These are phyloP conservation scores for Elymus sibiricus DNA, from an alignment of 176 grass and related monocot genomes.

Conservation along the genomic window DNA sequence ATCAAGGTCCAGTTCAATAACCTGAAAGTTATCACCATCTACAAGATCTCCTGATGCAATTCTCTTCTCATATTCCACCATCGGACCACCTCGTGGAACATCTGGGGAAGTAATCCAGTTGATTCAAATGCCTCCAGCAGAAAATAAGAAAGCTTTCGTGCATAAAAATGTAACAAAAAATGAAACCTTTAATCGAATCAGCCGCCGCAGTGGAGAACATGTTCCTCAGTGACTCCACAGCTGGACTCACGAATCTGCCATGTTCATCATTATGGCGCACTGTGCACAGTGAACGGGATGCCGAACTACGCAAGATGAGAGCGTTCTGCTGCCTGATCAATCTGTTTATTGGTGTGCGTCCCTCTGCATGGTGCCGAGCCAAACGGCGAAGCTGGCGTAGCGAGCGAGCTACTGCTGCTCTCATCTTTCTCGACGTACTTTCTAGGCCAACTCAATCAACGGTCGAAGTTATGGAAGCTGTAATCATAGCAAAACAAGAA, in stretches of 20 bases:
- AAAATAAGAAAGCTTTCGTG: not conserved
- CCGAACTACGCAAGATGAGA: constrained; percentile 20
- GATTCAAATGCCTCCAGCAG: not conserved
- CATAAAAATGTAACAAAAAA: constrained; percentile 1
- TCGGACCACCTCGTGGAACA: constrained; percentile 54
- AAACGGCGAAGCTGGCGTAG: constrained; percentile 46
- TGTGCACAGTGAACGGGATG: constrained; percentile 22
- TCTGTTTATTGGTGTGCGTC: constrained; percentile 20
- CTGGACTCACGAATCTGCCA: constrained; percentile 33
- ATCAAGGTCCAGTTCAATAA: not conserved
- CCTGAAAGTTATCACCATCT: constrained; percentile 88
- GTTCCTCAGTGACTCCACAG: constrained; percentile 32
- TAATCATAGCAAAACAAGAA: constrained; percentile 5
- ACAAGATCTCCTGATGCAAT: constrained; percentile 74
- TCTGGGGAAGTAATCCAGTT: not conserved
- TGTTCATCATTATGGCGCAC: constrained; percentile 21
- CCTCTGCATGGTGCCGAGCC: constrained; percentile 8
- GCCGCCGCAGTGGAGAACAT: constrained; percentile 34
- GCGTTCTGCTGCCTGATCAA: constrained; percentile 35
- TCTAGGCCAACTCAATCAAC: constrained; percentile 15
- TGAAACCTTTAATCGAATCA: constrained; percentile 54
- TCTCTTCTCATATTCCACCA: constrained; percentile 75
- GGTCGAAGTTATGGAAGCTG: constrained; percentile 10
- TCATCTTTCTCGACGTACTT: constrained; percentile 49
- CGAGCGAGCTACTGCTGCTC: constrained; percentile 40